Conservation (phyloP, 257 asterid species). For the Capsicum chinense region DNA sequence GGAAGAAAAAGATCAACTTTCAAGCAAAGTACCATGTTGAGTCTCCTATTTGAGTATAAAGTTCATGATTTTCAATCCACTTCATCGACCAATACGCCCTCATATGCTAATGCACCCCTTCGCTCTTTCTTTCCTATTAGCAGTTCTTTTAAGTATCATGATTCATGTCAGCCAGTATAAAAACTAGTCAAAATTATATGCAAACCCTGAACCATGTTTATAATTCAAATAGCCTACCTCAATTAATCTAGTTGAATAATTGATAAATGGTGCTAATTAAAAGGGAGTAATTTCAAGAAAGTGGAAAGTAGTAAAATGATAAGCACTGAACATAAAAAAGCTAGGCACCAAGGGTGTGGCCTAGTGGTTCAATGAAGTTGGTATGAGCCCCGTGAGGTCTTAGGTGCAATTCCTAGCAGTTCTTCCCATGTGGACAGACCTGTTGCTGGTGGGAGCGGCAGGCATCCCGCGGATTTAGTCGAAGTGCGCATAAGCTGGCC, state of each 20-base stretch:
- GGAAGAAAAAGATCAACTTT: conserved; percentile 9
- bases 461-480: too few relatives aligned
- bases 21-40: background rate
- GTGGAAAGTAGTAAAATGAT: background rate
- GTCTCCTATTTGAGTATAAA: background rate
- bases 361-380: too few relatives aligned
- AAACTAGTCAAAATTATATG: background rate
- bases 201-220: background rate
- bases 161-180: background rate
- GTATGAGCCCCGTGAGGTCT: too few relatives aligned
- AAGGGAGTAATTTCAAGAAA: background rate
- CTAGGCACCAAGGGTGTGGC: too few relatives aligned
- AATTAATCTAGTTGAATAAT: background rate
- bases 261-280: background rate
- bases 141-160: background rate
- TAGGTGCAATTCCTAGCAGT: too few relatives aligned
- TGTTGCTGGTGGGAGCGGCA: too few relatives aligned
- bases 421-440: too few relatives aligned
- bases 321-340: too few relatives aligned
- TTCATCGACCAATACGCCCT: background rate
- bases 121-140: background rate
- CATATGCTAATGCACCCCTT: background rate
- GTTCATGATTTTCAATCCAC: background rate
- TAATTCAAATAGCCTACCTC: background rate
- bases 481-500: too few relatives aligned